Percentiles rank a stretch among this genome's conserved stretches.
phyloP scores from a whole-genome alignment of 2,329 filamentous ascomycete species.

The Trichophyton rubrum region DNA sequence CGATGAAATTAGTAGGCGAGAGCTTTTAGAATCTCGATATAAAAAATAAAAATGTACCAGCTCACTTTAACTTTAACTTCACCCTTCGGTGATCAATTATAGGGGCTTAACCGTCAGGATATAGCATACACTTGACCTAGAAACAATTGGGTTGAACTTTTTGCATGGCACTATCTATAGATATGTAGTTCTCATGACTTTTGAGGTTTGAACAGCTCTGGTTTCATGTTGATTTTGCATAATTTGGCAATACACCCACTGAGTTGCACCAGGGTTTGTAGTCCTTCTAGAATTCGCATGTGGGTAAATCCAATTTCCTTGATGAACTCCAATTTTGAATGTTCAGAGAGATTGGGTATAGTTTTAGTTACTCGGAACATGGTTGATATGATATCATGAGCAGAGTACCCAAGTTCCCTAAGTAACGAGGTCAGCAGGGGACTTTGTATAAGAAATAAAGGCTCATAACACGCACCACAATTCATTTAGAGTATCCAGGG shows the following conservation, averaged over 20 bases:
- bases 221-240: slow-evolving; percentile 94
- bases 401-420: slow-evolving; percentile 81
- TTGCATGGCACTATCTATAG: neutral
- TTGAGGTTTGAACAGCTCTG: slow-evolving; percentile 55
- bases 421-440: slow-evolving; percentile 3
- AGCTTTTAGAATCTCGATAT: too few relatives aligned
- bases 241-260: slow-evolving; percentile 84
- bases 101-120: neutral
- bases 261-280: slow-evolving; percentile 86
- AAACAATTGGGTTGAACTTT: neutral
- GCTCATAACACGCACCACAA: slow-evolving; percentile 49
- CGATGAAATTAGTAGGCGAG: too few relatives aligned
- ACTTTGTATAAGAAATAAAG: neutral
- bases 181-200: slow-evolving; percentile 17
- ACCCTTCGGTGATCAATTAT: too few relatives aligned
- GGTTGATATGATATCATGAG: slow-evolving; percentile 95
- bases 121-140: neutral
- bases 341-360: slow-evolving; percentile 79
- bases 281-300: slow-evolving; percentile 97
- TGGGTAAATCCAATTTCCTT: slow-evolving; percentile 98
- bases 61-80: too few relatives aligned
- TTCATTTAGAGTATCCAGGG: slow-evolving; percentile 74
- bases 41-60: too few relatives aligned
- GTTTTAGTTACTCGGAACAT: slow-evolving; percentile 99
- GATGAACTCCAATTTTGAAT: slow-evolving; percentile 93